Evolutionary conservation across 1,284 basidiomycete genomes (phyloP), one percentile per base, ranked within the genome.

Genomic region (Pisolithus thermaeus): DNA sequence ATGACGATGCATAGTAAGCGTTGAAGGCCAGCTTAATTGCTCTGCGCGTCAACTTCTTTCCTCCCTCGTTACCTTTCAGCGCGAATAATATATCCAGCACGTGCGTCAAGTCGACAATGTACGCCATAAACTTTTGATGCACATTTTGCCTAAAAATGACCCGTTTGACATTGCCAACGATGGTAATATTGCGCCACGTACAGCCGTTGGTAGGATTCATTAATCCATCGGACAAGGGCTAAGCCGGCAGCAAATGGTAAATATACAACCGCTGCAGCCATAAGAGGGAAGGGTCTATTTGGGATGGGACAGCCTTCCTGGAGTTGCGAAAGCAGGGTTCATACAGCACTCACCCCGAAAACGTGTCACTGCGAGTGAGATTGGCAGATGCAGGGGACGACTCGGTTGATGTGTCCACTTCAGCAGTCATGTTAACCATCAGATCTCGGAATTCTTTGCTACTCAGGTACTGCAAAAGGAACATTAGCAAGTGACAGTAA

Each of bases 171-270:
- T 35, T 5, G 4, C 18, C 2, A 11, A 22, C 2, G 11, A 35
- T 35, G 1, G 20, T 9, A n/a, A 8, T 14, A 20, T 8, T n/a
- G 4, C 4, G 9, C 5, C n/a, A 56, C 55, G 7, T 37, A 67
- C 66, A 61, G 53, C 50, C 58, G 52, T 25, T 59, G 52, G 50
- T 68, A 68, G 4, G 62, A 53, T 16, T 61, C 55, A 30, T 57
- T 56, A 1, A 58, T 56, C 66, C 66, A 68, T 25, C 52, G 54
- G 7, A 57, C 62, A 7, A 64, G 41, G 7, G 61, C 60, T 22
- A 60, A 16, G 12, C 51, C 37, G n/a, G 58, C 60, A 20, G 52
- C 53, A 30, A 65, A 60, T 5, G 64, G 62, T 32, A 67, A 45
- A 9, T 59, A 59, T 38, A 67, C 60, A 5, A 59, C 60, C 9